A percentile compares a stretch with the other conserved stretches of the same genome.
phyloP scores from a whole-genome alignment of 1,284 basidiomycete species.

The Pseudozyma sp. region DNA sequence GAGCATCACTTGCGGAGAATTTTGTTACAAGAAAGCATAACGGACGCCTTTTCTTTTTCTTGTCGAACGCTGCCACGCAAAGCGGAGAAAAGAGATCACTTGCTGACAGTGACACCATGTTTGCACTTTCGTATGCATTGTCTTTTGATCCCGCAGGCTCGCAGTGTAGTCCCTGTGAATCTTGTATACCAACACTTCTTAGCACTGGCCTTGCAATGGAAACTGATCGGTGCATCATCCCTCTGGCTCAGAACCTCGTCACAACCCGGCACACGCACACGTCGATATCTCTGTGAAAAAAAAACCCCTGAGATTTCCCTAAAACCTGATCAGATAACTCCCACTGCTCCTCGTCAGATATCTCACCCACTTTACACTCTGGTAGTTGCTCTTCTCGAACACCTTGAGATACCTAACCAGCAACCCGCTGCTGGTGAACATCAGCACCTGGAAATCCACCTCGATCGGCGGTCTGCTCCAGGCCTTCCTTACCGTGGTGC shows the following conservation, averaged over 20 bases:
- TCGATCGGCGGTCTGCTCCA: conserved; percentile 98
- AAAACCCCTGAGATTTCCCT: not conserved
- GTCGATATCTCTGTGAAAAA: too few relatives aligned
- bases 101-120: not conserved
- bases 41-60: conserved; percentile 7
- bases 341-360: conserved; percentile 60
- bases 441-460: conserved; percentile 96
- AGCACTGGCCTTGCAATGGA: too few relatives aligned
- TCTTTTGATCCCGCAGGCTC: too few relatives aligned
- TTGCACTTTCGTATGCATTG: too few relatives aligned
- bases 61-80: not conserved
- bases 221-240: too few relatives aligned
- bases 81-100: not conserved
- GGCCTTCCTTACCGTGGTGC: conserved; percentile 83
- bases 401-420: conserved; percentile 98
- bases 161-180: too few relatives aligned
- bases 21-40: conserved; percentile 8
- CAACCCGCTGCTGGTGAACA: conserved; percentile 96
- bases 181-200: too few relatives aligned
- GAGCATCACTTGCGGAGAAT: conserved; percentile 9
- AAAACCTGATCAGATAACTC: conserved; percentile 62
- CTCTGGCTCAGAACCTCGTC: too few relatives aligned
- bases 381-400: conserved; percentile 93
- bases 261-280: too few relatives aligned
- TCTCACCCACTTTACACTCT: conserved; percentile 71